phyloP scores from a whole-genome alignment of 257 asterid species.

The Nicotiana paniculata region DNA sequence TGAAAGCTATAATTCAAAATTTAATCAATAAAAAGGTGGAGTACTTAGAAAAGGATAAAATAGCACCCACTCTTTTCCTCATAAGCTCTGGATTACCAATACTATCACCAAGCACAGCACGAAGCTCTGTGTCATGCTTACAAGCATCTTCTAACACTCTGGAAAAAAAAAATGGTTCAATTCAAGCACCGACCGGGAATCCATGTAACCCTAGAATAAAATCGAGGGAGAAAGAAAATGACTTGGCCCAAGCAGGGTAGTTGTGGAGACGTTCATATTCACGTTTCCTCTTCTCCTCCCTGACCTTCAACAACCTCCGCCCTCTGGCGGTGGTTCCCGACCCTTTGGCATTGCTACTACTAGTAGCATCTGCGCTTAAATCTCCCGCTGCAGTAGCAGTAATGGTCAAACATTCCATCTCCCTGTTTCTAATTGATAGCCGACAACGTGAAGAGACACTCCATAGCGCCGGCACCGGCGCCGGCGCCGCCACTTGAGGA shows the following conservation, averaged over 20 bases:
- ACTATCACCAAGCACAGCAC: slow-evolving; percentile 91
- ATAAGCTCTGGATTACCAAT: slow-evolving; percentile 91
- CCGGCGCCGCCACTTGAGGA: too few species aligned
- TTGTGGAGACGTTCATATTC: slow-evolving; percentile 60
- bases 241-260: slow-evolving; percentile 99
- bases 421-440: not conserved
- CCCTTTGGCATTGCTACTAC: slow-evolving; percentile 45
- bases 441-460: not conserved
- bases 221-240: not conserved
- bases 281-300: slow-evolving; percentile 89
- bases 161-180: not conserved
- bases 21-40: not conserved
- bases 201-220: slow-evolving; percentile 1
- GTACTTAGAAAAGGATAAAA: not conserved
- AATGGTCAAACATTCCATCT: not conserved
- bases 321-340: slow-evolving; percentile 92
- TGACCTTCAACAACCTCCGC: slow-evolving; percentile 69
- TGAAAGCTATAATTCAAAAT: not conserved
- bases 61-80: slow-evolving; percentile 57
- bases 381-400: not conserved
- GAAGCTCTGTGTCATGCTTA: slow-evolving; percentile 71
- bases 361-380: not conserved
- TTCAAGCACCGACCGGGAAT: too few species aligned
- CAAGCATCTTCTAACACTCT: slow-evolving; percentile 96
- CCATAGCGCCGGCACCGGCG: not conserved